Conservation (phyloP, 2,329 filamentous ascomycete genomes). For the Talaromyces sp. region DNA sequence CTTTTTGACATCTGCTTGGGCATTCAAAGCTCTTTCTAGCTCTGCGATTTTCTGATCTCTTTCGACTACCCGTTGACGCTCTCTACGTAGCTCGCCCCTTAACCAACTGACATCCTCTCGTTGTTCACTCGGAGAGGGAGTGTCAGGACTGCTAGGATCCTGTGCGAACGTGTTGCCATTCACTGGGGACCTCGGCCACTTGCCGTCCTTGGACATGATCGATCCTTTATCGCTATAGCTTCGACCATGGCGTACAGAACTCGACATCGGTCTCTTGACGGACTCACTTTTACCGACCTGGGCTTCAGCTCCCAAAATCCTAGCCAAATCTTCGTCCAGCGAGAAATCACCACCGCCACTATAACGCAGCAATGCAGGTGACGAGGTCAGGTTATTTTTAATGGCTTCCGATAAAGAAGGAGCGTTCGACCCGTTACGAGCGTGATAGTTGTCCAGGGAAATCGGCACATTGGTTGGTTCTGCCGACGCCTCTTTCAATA, state of each 20-base stretch:
- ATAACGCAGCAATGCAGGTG: slow-evolving; percentile 66
- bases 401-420: slow-evolving; percentile 38
- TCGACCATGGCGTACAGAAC: slow-evolving; percentile 87
- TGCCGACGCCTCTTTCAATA: slow-evolving; percentile 45
- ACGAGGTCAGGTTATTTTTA: slow-evolving; percentile 49
- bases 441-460: slow-evolving; percentile 23
- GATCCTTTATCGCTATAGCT: slow-evolving; percentile 71
- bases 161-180: slow-evolving; percentile 25
- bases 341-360: slow-evolving; percentile 83
- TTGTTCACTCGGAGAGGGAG: slow-evolving; percentile 51
- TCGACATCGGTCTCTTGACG: slow-evolving; percentile 83
- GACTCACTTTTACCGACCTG: slow-evolving; percentile 59
- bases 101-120: slow-evolving; percentile 64
- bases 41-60: slow-evolving; percentile 83
- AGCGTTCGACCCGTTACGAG: slow-evolving; percentile 49
- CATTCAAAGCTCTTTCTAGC: slow-evolving; percentile 60
- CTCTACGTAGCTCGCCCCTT: slow-evolving; percentile 70
- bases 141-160: slow-evolving; percentile 66
- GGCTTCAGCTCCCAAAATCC: slow-evolving; percentile 77
- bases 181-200: slow-evolving; percentile 68
- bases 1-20: slow-evolving; percentile 62
- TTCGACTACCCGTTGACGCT: slow-evolving; percentile 80
- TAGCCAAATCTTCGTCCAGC: slow-evolving; percentile 92
- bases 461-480: background rate
- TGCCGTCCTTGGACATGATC: slow-evolving; percentile 58